Evolutionary conservation across 176 grass and related monocot species (phyloP).

Genomic region (bread wheat (Triticum aestivum)): DNA sequence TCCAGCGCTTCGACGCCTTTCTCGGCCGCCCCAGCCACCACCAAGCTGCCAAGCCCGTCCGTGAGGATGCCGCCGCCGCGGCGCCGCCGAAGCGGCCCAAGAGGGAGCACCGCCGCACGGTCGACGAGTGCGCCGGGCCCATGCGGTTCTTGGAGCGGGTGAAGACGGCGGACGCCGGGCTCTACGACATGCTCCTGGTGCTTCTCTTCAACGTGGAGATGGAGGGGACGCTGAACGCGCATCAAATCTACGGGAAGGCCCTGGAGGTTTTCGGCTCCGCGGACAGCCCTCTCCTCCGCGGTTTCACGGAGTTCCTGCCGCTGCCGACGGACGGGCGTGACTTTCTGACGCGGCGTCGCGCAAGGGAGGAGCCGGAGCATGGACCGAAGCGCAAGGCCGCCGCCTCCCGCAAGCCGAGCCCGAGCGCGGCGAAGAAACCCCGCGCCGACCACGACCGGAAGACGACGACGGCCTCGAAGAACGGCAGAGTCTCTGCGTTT

Average conservation of each 20-base stretch:
- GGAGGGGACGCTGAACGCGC: not conserved
- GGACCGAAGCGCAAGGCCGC: not conserved
- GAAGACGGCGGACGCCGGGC: accelerated
- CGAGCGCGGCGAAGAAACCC: not conserved
- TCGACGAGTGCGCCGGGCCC: too few species aligned
- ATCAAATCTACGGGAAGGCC: not conserved
- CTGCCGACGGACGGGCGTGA: not conserved
- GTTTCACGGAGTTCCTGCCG: not conserved
- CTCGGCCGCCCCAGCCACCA: too few species aligned
- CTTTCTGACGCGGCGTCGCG: not conserved
- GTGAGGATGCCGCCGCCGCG: too few species aligned
- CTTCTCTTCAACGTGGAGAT: accelerated
- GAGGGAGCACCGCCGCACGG: not conserved
- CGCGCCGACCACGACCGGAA: not conserved
- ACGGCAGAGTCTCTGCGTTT: not conserved
- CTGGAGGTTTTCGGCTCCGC: not conserved
- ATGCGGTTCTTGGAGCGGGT: not conserved
- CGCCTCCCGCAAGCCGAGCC: not conserved
- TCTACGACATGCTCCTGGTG: not conserved
- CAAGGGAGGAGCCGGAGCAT: not conserved
- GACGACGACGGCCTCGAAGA: not conserved
- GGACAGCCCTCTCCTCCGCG: not conserved
- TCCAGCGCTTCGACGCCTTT: too few species aligned
- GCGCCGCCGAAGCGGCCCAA: not conserved
- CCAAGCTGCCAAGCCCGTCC: not conserved